A percentile compares a stretch with the other conserved stretches of the same genome.
phyloP scores from a whole-genome alignment of 176 grass and related monocot genomes.

The Avena atlantica region DNA sequence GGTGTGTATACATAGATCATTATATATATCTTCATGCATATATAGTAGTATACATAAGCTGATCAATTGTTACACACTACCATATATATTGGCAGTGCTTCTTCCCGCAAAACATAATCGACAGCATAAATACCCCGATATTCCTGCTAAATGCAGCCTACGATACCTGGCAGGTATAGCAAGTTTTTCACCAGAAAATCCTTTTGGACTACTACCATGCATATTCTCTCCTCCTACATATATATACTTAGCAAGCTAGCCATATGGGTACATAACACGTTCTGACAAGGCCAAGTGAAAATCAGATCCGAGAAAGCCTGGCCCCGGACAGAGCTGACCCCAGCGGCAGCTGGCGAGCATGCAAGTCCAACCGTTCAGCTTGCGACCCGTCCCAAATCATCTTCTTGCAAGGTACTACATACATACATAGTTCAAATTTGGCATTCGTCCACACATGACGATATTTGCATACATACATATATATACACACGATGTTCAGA shows the following conservation, averaged over 20 bases:
- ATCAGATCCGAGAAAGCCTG: slow-evolving; percentile 75
- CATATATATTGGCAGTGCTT: slow-evolving; percentile 61
- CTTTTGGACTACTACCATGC: too few species aligned
- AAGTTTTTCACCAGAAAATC: background rate
- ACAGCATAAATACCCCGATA: slow-evolving; percentile 64
- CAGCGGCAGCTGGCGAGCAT: slow-evolving; percentile 60
- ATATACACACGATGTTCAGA: background rate
- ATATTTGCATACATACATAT: too few species aligned
- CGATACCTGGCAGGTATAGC: slow-evolving; percentile 85
- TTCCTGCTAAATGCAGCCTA: slow-evolving; percentile 93
- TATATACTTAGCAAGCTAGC: too few species aligned
- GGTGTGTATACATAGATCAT: slow-evolving; percentile 34
- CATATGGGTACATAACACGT: background rate
- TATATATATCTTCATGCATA: background rate
- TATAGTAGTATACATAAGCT: background rate
- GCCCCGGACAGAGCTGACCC: slow-evolving; percentile 54
- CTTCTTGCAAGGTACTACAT: slow-evolving; percentile 75
- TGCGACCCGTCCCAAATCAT: slow-evolving; percentile 65
- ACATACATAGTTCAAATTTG: background rate
- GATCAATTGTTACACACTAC: background rate
- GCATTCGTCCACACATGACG: too few species aligned
- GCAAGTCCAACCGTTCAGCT: slow-evolving; percentile 64
- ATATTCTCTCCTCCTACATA: too few species aligned
- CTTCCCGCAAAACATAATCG: slow-evolving; percentile 81
- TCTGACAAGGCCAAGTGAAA: background rate